phyloP scores from a whole-genome alignment of 768 basidiomycete species.

The Tulasnella calospora region DNA sequence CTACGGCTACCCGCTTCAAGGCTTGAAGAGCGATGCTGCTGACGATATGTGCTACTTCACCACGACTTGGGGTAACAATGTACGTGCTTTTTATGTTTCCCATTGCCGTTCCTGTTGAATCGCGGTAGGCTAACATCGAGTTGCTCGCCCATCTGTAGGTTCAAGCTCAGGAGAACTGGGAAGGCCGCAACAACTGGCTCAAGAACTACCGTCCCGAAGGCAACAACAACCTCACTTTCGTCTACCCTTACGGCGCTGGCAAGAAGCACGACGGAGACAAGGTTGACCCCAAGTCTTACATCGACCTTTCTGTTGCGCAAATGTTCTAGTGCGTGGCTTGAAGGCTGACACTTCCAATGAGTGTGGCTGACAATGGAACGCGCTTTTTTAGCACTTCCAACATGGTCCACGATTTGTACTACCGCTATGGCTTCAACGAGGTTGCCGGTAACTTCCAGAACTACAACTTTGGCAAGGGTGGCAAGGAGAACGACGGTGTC shows the following conservation, averaged over 20 bases:
- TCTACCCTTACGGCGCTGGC: conserved; percentile 68
- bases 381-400: conserved; percentile 51
- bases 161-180: conserved; percentile 93
- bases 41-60: conserved; percentile 52
- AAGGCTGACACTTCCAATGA: background rate
- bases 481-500: conserved; percentile 80
- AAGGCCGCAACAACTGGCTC: conserved; percentile 60
- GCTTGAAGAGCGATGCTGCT: conserved; percentile 30
- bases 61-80: conserved; percentile 85
- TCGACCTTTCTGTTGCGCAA: conserved; percentile 82
- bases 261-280: conserved; percentile 54
- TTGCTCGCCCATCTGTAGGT: conserved; percentile 42
- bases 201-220: conserved; percentile 76
- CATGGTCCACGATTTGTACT: conserved; percentile 76
- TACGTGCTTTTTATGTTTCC: conserved; percentile 33
- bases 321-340: conserved; percentile 56
- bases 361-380: background rate
- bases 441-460: conserved; percentile 94
- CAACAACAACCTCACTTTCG: conserved; percentile 52
- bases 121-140: conserved; percentile 34
- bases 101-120: background rate
- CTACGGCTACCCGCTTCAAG: conserved; percentile 29
- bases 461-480: conserved; percentile 90
- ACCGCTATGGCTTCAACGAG: conserved; percentile 91
- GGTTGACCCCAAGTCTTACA: conserved; percentile 71